phyloP scores from a whole-genome alignment of 164 flowering plant species.

The Magnolia officinalis region DNA sequence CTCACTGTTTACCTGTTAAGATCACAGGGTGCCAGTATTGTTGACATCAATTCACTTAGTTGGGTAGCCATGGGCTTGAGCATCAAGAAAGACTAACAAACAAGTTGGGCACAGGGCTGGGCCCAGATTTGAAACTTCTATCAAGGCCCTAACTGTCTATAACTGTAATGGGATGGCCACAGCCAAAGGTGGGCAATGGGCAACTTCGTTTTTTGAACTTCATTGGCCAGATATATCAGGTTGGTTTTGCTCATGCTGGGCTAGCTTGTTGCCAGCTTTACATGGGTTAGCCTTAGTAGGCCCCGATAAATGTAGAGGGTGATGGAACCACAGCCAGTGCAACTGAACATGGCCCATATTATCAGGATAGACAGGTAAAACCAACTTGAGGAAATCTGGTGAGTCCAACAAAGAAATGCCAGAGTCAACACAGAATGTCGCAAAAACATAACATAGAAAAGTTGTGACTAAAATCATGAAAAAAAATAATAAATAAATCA shows the following conservation, averaged over 20 bases:
- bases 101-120: background rate
- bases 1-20: slow-evolving; percentile 69
- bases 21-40: background rate
- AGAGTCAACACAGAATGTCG: background rate
- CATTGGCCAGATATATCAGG: too few species aligned
- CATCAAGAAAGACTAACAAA: background rate
- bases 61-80: background rate
- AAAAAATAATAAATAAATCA: too few species aligned
- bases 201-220: background rate
- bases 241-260: too few species aligned
- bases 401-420: background rate
- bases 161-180: background rate
- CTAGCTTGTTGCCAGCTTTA: too few species aligned
- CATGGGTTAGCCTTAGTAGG: background rate
- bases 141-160: background rate
- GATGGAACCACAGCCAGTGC: background rate
- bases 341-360: background rate
- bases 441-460: background rate
- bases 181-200: background rate
- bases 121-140: background rate
- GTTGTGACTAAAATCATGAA: too few species aligned
- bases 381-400: background rate
- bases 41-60: too few species aligned
- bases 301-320: background rate
- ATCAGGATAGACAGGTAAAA: background rate